A percentile compares a stretch with the other conserved stretches of the same genome.
Evolutionary conservation across 1,139 yeast genomes (phyloP).

Genomic region (Kodamaea alishanica): DNA sequence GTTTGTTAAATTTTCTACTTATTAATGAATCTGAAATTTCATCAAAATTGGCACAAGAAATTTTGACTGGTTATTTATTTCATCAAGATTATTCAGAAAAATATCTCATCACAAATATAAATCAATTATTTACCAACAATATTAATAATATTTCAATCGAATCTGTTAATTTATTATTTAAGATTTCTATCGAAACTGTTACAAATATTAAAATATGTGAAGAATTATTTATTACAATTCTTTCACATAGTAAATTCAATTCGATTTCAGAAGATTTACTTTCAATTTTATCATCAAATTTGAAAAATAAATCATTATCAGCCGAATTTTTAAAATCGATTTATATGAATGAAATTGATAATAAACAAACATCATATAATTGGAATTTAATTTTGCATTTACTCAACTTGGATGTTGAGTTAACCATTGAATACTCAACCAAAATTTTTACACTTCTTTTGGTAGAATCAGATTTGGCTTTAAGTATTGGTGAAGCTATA

Average conservation of each 20-base stretch:
- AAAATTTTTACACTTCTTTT: conserved; percentile 20
- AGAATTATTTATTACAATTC: conserved; percentile 36
- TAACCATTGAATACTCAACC: conserved; percentile 41
- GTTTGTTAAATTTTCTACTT: conserved; percentile 4
- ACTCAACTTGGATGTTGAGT: conserved; percentile 48
- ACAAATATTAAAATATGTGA: conserved; percentile 40
- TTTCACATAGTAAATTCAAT: conserved; percentile 24
- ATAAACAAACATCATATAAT: conserved; percentile 16
- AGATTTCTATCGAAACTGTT: conserved; percentile 23
- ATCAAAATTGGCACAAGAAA: conserved; percentile 1
- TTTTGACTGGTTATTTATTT: conserved; percentile 16
- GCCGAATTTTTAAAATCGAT: conserved; percentile 40
- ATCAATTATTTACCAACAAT: conserved; percentile 14
- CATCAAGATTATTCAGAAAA: conserved; percentile 13
- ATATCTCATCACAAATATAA: conserved; percentile 20
- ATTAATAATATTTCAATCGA: conserved; percentile 11
- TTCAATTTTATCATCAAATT: conserved; percentile 28
- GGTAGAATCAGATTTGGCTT: conserved; percentile 8
- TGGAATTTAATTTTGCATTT: conserved; percentile 47
- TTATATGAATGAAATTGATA: conserved; percentile 26
- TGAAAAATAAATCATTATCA: conserved; percentile 46
- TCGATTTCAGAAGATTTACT: conserved; percentile 38
- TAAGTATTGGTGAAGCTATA: conserved; percentile 34
- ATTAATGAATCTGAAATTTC: not conserved
- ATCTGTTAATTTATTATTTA: conserved; percentile 23